phyloP scores from a whole-genome alignment of 2,329 filamentous ascomycete species.

The Penicillium nordicum region DNA sequence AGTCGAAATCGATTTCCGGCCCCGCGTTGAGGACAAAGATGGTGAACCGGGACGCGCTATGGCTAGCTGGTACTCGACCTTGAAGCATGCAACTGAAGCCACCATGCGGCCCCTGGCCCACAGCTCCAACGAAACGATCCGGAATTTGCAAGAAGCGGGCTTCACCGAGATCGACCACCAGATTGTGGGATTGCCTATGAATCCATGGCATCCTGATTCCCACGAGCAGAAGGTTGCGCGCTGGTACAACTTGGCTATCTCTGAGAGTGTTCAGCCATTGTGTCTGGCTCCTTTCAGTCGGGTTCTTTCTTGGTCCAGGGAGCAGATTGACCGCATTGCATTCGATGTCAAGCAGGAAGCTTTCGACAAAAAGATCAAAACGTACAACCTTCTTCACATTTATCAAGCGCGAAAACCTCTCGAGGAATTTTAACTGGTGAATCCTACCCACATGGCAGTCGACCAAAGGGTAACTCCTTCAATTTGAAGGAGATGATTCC shows the following conservation, averaged over 20 bases:
- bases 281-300: slow-evolving; percentile 70
- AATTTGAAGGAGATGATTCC: too few relatives aligned
- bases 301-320: slow-evolving; percentile 57
- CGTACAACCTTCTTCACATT: slow-evolving; percentile 59
- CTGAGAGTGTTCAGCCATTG: slow-evolving; percentile 68
- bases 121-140: slow-evolving; percentile 55
- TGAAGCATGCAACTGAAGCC: slow-evolving; percentile 65
- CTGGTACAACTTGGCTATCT: slow-evolving; percentile 80
- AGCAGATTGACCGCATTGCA: slow-evolving; percentile 63
- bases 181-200: slow-evolving; percentile 67
- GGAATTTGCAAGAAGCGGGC: slow-evolving; percentile 65
- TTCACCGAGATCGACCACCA: slow-evolving; percentile 76
- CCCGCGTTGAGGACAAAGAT: slow-evolving; percentile 58
- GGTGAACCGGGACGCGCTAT: slow-evolving; percentile 50
- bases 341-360: slow-evolving; percentile 65
- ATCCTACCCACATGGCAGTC: neutral
- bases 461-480: neutral
- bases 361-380: slow-evolving; percentile 63
- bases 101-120: slow-evolving; percentile 64
- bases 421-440: slow-evolving; percentile 11
- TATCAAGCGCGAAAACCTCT: slow-evolving; percentile 42
- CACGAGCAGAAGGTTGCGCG: slow-evolving; percentile 66
- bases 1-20: slow-evolving; percentile 80
- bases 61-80: slow-evolving; percentile 64
- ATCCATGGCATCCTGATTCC: slow-evolving; percentile 65